A percentile compares a stretch with the other conserved stretches of the same genome.
phyloP scores from a whole-genome alignment of 2,329 filamentous ascomycete species.

The Aspergillus fructus region DNA sequence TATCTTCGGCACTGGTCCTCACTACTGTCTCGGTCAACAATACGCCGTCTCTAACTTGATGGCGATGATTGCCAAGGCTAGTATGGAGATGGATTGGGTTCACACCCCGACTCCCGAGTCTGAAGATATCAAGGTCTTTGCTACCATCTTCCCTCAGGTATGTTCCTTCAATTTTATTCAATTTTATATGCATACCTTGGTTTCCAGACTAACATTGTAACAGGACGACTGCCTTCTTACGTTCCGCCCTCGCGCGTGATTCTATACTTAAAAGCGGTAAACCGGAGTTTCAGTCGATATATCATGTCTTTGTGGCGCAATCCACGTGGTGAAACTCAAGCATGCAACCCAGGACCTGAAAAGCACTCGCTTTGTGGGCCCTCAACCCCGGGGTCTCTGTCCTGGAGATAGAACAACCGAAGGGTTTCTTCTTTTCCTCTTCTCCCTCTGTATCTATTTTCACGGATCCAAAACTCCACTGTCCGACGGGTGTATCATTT shows the following conservation, averaged over 20 bases:
- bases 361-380: conserved; percentile 9
- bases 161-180: conserved; percentile 1
- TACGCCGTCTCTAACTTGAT: conserved; percentile 89
- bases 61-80: conserved; percentile 85
- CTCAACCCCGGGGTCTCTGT: conserved; percentile 19
- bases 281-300: neutral
- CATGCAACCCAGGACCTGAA: neutral
- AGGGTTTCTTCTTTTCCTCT: conserved; percentile 13
- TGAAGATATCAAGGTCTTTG: conserved; percentile 97
- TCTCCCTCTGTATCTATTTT: conserved; percentile 17
- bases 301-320: neutral
- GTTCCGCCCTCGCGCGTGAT: conserved; percentile 55
- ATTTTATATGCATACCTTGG: neutral
- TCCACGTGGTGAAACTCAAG: neutral
- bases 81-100: conserved; percentile 82
- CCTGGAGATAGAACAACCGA: conserved; percentile 25
- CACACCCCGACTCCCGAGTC: conserved; percentile 80
- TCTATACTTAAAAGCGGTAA: conserved; percentile 3
- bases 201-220: conserved; percentile 24
- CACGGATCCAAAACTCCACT: neutral
- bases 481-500: conserved; percentile 1
- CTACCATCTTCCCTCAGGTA: conserved; percentile 95
- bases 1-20: conserved; percentile 91
- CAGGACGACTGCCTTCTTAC: conserved; percentile 82
- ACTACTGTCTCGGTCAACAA: conserved; percentile 93